phyloP scores from a whole-genome alignment of 202 grass and related monocot genomes.

The Dendrocalamus latiflorus region DNA sequence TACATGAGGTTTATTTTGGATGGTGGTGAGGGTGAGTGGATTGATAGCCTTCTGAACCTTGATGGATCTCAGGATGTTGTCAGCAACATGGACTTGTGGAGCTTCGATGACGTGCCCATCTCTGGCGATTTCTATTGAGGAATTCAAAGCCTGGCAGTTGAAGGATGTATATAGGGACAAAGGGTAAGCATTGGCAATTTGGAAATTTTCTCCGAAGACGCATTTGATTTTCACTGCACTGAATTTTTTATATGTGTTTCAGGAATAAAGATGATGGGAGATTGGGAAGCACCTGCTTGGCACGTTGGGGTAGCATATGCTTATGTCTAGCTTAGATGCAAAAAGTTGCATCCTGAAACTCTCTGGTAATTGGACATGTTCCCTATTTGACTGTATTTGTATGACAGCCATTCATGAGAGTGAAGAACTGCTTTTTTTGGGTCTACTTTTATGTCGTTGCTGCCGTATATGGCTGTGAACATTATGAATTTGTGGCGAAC shows the following conservation, averaged over 20 bases:
- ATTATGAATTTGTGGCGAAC: neutral
- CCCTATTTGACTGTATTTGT: slow-evolving; percentile 28
- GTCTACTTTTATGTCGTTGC: neutral
- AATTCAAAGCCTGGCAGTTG: neutral
- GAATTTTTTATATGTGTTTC: slow-evolving; percentile 10
- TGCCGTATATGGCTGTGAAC: slow-evolving; percentile 27
- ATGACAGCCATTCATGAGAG: slow-evolving; percentile 24
- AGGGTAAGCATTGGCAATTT: slow-evolving; percentile 9
- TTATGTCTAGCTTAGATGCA: slow-evolving; percentile 35
- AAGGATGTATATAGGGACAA: slow-evolving; percentile 43
- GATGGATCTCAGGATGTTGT: slow-evolving; percentile 45
- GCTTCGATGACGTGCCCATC: slow-evolving; percentile 65
- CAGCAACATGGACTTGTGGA: slow-evolving; percentile 64
- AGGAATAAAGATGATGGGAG: slow-evolving; percentile 42
- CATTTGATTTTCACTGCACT: neutral
- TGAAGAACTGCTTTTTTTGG: neutral
- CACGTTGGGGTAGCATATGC: slow-evolving; percentile 29
- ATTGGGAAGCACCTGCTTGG: slow-evolving; percentile 44
- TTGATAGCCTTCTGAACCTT: slow-evolving; percentile 50
- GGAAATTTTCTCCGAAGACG: neutral
- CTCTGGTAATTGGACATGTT: slow-evolving; percentile 12
- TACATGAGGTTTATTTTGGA: slow-evolving; percentile 61
- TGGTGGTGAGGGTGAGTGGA: slow-evolving; percentile 34
- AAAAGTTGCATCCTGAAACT: slow-evolving; percentile 41
- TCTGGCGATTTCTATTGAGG: slow-evolving; percentile 34